Evolutionary conservation across 2,329 filamentous ascomycete species (phyloP), one percentile per base, ranked within the genome.

Genomic region (Fusarium armeniacum): DNA sequence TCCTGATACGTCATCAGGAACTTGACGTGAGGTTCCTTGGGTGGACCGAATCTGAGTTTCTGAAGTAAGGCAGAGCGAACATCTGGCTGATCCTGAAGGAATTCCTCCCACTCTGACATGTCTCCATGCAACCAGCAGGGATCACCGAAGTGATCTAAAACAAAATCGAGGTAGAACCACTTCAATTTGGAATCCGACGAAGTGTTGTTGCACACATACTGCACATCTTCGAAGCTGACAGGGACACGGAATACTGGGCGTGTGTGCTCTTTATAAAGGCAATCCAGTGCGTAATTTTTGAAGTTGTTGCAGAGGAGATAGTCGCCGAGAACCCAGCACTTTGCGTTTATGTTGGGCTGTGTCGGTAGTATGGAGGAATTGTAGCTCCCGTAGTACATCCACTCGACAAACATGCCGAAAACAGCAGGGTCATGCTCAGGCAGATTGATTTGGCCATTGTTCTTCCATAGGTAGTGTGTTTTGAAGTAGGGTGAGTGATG

Each of bases 331-430:
- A 35, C 6, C 52, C 41, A 60, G 10, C 41, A 47, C 33, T n/a
- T 46, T 4, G 18, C 33, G 26, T 60, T 13, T 3, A 56, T 18
- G 9, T 6, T 46, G 2, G 22, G 5, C 12, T 24, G 13, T 41
- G n/a, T 36, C 2, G 18, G 10, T 0, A n/a, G 3, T 0, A 20
- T 26, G 4, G 2, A 12, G 1, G 6, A 1, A 2, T 16, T 5
- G 8, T 60, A 58, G 13, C 7, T 16, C 10, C 13, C 28, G 16
- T 58, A 33, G 2, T 60, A 47, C 15, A 47, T 58, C 57, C 57
- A 47, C 18, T 60, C 52, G 10, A 60, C 28, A 3, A 58, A 60
- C 2, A 47, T 7, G 1, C 28, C 2, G 26, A 58, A 60, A 4
- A 28, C 18, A 0, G 6, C 13, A 10, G 41, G 33, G 13, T 40